phyloP scores from a whole-genome alignment of 179 eudicot species.

The Nepenthes alata region DNA sequence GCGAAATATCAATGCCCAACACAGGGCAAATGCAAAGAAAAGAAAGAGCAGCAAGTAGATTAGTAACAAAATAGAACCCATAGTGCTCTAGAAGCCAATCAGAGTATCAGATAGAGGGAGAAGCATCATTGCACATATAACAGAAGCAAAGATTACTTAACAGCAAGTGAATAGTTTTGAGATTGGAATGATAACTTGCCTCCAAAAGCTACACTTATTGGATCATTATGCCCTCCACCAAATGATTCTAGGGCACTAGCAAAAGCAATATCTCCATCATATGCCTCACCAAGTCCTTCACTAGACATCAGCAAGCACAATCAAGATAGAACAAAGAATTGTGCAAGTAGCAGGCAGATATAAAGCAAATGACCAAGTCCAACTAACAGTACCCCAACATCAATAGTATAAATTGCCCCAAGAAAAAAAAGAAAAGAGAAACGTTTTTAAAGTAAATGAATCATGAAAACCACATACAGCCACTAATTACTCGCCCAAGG shows the following conservation, averaged over 20 bases:
- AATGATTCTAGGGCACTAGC: constrained; percentile 89
- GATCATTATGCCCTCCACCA: constrained; percentile 98
- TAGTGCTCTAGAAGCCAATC: background rate
- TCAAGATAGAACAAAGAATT: no score
- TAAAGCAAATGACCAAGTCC: no score
- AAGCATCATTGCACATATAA: background rate
- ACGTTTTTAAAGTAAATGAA: no score
- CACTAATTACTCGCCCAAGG: no score
- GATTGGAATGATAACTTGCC: constrained; percentile 28
- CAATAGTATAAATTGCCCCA: no score
- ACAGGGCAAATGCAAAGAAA: no score
- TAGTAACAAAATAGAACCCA: background rate
- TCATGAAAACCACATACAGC: no score
- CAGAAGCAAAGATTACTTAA: background rate
- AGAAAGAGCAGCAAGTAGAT: background rate
- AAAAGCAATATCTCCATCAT: constrained; percentile 97
- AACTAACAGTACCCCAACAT: no score
- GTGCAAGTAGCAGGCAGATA: no score
- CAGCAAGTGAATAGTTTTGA: background rate
- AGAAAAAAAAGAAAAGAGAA: no score
- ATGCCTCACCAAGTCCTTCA: constrained; percentile 98
- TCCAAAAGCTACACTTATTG: constrained; percentile 98
- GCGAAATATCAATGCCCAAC: no score
- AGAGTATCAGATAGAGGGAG: background rate
- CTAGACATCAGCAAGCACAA: constrained; percentile 22